These are phyloP conservation scores for Phytophthora cactorum DNA, from an alignment of 352 stramenopile genomes.

Conservation along the genomic window DNA sequence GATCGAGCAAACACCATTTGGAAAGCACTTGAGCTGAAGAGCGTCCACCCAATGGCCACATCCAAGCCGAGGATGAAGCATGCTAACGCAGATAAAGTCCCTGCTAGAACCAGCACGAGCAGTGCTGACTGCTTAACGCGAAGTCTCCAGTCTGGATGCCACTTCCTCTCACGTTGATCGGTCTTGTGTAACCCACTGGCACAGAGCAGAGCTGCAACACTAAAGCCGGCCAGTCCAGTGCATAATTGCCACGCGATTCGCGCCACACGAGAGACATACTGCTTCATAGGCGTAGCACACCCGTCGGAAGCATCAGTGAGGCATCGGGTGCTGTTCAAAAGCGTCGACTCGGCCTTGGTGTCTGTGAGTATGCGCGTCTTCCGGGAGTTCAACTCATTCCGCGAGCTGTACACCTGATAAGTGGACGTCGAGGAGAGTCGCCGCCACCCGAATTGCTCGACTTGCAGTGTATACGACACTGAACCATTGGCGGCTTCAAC, in stretches of 20 bases:
- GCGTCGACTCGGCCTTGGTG: conserved; percentile 13
- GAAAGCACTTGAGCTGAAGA: conserved; percentile 58
- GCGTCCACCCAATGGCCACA: conserved; percentile 37
- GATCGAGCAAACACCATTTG: conserved; percentile 55
- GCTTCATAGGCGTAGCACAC: conserved; percentile 42
- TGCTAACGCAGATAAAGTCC: conserved; percentile 36
- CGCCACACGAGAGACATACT: conserved; percentile 38
- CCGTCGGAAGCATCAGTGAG: conserved; percentile 17
- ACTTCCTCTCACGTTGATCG: conserved; percentile 10
- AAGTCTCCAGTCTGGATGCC: conserved; percentile 28
- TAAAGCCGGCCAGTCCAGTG: conserved; percentile 17
- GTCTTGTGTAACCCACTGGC: conserved; percentile 12
- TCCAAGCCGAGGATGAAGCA: conserved; percentile 49
- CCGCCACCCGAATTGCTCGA: conserved; percentile 40
- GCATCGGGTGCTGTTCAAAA: conserved; percentile 10
- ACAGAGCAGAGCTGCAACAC: conserved; percentile 25
- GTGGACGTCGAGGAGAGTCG: conserved; percentile 28
- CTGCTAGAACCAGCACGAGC: conserved; percentile 30
- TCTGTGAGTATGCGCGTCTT: conserved; percentile 23
- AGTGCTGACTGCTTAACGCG: conserved; percentile 11
- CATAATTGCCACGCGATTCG: conserved; percentile 31
- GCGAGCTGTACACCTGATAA: conserved; percentile 25
- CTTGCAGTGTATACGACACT: conserved; percentile 40
- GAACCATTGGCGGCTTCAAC: conserved; percentile 39
- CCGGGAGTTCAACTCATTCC: background rate